Evolutionary conservation across 2,329 filamentous ascomycete genomes (phyloP).

Genomic region (Cladosporium halotolerans): DNA sequence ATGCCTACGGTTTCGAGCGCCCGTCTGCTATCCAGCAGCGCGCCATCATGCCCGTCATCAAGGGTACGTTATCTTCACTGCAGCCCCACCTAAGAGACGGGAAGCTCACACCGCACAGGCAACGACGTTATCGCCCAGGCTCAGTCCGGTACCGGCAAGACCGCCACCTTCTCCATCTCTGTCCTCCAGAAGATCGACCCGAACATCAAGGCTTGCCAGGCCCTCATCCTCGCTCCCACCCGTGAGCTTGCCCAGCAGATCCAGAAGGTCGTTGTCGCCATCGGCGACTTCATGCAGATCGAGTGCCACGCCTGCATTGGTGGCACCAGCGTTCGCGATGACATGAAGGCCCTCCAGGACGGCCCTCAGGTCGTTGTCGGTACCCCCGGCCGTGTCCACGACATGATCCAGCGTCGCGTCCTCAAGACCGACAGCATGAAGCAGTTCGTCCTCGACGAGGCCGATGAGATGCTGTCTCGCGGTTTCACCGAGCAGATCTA

Average conservation of each 20-base stretch:
- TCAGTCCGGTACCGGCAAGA: conserved; percentile 99
- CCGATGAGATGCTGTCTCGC: conserved; percentile 88
- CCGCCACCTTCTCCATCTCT: conserved; percentile 98
- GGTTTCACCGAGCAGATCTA: conserved; percentile 99
- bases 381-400: conserved; percentile 90
- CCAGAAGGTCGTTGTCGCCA: conserved; percentile 96
- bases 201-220: conserved; percentile 93
- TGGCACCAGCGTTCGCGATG: conserved; percentile 94
- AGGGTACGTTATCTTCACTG: conserved; percentile 58
- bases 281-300: conserved; percentile 99
- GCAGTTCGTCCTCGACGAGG: conserved; percentile 71
- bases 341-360: conserved; percentile 77
- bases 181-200: conserved; percentile 98
- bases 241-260: conserved; percentile 97
- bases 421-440: conserved; percentile 70
- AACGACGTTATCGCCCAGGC: conserved; percentile 99
- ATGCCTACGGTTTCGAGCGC: conserved; percentile 99
- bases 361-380: conserved; percentile 97
- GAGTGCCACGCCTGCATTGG: conserved; percentile 98
- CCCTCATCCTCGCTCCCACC: conserved; percentile 89
- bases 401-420: conserved; percentile 71
- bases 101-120: conserved; percentile 45
- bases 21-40: conserved; percentile 99
- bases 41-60: conserved; percentile 99
- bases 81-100: not conserved